These are phyloP conservation scores for Lasiodiplodia gonubiensis DNA, from an alignment of 2,329 filamentous ascomycete genomes.

Conservation along the genomic window DNA sequence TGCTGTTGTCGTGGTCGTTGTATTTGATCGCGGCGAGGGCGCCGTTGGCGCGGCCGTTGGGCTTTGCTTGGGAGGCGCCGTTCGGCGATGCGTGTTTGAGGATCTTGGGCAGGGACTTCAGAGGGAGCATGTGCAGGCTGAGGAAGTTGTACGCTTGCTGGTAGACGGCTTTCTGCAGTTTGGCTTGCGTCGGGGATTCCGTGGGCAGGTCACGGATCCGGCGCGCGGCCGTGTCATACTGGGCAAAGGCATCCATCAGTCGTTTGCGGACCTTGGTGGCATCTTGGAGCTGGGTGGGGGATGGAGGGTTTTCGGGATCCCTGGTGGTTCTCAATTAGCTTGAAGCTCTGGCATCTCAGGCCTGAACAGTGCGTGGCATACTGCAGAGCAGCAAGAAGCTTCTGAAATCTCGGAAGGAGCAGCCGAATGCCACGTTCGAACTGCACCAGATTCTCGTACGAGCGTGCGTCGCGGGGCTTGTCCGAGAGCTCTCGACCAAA, in stretches of 20 bases:
- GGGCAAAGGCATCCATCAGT: conserved; percentile 84
- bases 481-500: conserved; percentile 72
- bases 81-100: conserved; percentile 62
- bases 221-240: conserved; percentile 83
- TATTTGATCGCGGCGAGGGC: conserved; percentile 65
- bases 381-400: conserved; percentile 74
- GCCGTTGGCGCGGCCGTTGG: conserved; percentile 42
- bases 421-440: conserved; percentile 87
- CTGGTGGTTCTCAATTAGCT: conserved; percentile 30
- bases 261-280: conserved; percentile 89
- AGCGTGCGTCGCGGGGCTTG: conserved; percentile 75
- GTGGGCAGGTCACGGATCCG: conserved; percentile 81
- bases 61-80: conserved; percentile 39
- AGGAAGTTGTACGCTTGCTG: conserved; percentile 81
- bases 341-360: neutral
- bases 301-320: conserved; percentile 69
- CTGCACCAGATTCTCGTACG: conserved; percentile 82
- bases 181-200: conserved; percentile 71
- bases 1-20: conserved; percentile 57
- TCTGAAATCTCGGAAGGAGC: conserved; percentile 83
- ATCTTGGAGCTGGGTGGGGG: conserved; percentile 76
- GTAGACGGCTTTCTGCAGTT: conserved; percentile 81
- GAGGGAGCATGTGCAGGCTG: conserved; percentile 86
- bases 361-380: conserved; percentile 38
- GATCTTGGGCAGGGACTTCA: conserved; percentile 62